phyloP scores from a whole-genome alignment of 2,329 filamentous ascomycete genomes.

The Alternaria dauci region DNA sequence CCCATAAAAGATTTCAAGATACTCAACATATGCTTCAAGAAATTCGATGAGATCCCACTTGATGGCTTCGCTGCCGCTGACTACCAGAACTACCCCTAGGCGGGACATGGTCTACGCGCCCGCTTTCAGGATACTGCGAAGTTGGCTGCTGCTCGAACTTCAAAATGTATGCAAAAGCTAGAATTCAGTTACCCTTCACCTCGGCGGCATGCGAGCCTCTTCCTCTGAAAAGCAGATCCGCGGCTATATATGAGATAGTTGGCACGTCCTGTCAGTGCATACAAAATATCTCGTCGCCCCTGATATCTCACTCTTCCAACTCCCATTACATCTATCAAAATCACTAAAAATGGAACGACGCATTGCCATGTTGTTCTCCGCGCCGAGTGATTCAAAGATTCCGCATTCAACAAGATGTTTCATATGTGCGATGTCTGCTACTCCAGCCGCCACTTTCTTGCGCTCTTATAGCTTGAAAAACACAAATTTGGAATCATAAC shows the following conservation, averaged over 20 bases:
- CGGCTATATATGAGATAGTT: background rate
- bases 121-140: no score
- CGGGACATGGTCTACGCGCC: no score
- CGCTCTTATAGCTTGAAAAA: background rate
- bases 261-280: background rate
- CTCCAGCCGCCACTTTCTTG: background rate
- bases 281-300: background rate
- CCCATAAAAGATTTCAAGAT: background rate
- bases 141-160: no score
- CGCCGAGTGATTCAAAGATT: no score
- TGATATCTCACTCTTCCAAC: background rate
- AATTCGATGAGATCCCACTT: fast-evolving
- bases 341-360: no score
- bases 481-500: no score
- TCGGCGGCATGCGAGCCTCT: background rate
- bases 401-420: no score
- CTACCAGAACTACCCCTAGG: no score
- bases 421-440: background rate
- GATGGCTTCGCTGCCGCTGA: no score
- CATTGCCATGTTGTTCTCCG: no score
- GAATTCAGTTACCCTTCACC: no score
- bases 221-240: background rate
- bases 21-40: background rate
- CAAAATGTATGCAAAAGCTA: no score
- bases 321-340: background rate